Evolutionary conservation across 2,329 filamentous ascomycete species (phyloP).

Genomic region (Thelonectria blattea): DNA sequence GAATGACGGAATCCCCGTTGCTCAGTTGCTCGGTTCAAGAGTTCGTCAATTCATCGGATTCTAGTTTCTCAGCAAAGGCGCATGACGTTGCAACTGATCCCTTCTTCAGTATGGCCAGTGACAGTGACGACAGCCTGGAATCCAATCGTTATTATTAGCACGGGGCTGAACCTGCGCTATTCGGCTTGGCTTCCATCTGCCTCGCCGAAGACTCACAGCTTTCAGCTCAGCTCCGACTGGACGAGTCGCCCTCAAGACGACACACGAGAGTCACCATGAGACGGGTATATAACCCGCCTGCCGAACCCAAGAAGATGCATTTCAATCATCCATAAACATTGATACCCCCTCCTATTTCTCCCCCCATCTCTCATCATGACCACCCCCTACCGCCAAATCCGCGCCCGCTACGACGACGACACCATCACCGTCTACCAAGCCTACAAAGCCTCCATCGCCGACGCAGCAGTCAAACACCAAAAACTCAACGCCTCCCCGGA

Average conservation of each 20-base stretch:
- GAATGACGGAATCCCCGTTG: no score
- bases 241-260: background rate
- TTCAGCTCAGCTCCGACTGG: background rate
- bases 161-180: background rate
- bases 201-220: slow-evolving; percentile 19
- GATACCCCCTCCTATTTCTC: no score
- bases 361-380: slow-evolving; percentile 28
- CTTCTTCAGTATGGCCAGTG: no score
- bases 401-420: slow-evolving; percentile 54
- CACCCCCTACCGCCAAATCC: slow-evolving; percentile 55
- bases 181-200: background rate
- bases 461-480: slow-evolving; percentile 56
- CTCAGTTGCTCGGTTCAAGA: no score
- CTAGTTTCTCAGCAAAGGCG: no score
- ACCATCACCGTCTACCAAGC: slow-evolving; percentile 69
- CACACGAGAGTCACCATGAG: background rate
- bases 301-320: background rate
- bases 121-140: no score
- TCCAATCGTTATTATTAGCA: no score
- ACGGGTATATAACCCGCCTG: background rate
- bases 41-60: no score
- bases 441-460: slow-evolving; percentile 60
- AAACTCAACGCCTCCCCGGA: slow-evolving; percentile 58
- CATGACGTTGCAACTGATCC: no score
- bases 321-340: background rate